Conservation (phyloP, 139 green algal genomes). For the Pseudopediastrum boryanum region DNA sequence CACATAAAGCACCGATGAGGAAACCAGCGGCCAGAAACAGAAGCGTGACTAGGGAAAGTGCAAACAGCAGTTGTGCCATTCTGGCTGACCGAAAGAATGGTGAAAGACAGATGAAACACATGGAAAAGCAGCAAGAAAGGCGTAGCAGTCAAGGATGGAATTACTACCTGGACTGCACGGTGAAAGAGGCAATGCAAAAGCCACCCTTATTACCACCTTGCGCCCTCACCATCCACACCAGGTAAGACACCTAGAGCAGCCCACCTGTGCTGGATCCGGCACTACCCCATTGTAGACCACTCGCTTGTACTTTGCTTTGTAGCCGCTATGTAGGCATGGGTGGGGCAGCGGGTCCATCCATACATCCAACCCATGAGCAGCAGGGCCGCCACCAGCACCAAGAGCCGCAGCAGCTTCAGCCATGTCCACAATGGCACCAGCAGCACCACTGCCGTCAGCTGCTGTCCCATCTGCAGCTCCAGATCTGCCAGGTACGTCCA, state of each 20-base stretch:
- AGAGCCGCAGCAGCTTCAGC: not conserved
- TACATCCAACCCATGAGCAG: not conserved
- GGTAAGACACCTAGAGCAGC: conserved; percentile 40
- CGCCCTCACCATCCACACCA: not conserved
- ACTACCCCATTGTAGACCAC: conserved; percentile 22
- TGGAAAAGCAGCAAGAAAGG: not conserved
- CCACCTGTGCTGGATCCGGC: conserved; percentile 31
- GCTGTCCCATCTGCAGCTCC: not conserved
- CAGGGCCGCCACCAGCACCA: not conserved
- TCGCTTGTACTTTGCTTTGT: conserved; percentile 51
- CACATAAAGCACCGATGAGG: too few relatives aligned
- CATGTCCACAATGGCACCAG: not conserved
- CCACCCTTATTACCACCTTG: not conserved
- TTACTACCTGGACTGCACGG: not conserved
- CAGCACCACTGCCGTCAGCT: conserved; percentile 15
- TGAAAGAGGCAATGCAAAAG: not conserved
- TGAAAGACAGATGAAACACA: too few relatives aligned
- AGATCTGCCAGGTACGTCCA: not conserved
- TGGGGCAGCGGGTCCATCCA: too few relatives aligned
- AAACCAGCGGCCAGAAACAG: too few relatives aligned
- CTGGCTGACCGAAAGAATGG: too few relatives aligned
- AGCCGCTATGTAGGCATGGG: conserved; percentile 78
- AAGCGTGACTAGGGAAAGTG: too few relatives aligned
- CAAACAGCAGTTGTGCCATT: too few relatives aligned
- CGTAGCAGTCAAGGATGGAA: not conserved